Conservation (phyloP, 306 rosid genomes). For the Trifolium subterraneum region DNA sequence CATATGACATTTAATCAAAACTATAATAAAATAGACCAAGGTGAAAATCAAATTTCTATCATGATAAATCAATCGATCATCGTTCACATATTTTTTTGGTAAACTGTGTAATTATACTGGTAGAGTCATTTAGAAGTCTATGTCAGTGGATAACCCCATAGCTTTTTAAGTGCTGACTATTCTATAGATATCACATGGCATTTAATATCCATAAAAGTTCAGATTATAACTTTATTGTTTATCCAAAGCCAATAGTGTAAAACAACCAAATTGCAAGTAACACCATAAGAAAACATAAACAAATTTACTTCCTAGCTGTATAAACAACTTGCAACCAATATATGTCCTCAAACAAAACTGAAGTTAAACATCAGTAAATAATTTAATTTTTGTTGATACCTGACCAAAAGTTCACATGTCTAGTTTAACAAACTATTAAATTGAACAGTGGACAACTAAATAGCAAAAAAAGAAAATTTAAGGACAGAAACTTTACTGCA, state of each 20-base stretch:
- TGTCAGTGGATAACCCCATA: neutral
- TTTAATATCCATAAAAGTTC: conserved; percentile 2
- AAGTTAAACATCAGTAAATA: conserved; percentile 23
- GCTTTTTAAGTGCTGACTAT: neutral
- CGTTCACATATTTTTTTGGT: neutral
- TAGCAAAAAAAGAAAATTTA: conserved; percentile 10
- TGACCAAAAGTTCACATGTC: conserved; percentile 15
- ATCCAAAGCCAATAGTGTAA: conserved; percentile 14
- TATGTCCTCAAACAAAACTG: conserved; percentile 28
- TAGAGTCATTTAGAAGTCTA: neutral
- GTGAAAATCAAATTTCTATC: neutral
- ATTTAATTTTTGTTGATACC: neutral
- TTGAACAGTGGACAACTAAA: conserved; percentile 28
- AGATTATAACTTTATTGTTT: conserved; percentile 5
- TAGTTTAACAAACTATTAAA: conserved; percentile 8
- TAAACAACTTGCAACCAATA: conserved; percentile 14
- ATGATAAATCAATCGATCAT: conserved; percentile 10
- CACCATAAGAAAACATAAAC: conserved; percentile 5
- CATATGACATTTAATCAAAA: conserved; percentile 35
- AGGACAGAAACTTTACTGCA: conserved; percentile 52
- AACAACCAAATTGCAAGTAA: conserved; percentile 30
- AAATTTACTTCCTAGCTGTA: neutral
- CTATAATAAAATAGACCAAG: conserved; percentile 5
- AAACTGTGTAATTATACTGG: neutral
- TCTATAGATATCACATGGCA: conserved; percentile 12